Conservation (phyloP, 208 protist species). For the Trypanosoma caninum region DNA sequence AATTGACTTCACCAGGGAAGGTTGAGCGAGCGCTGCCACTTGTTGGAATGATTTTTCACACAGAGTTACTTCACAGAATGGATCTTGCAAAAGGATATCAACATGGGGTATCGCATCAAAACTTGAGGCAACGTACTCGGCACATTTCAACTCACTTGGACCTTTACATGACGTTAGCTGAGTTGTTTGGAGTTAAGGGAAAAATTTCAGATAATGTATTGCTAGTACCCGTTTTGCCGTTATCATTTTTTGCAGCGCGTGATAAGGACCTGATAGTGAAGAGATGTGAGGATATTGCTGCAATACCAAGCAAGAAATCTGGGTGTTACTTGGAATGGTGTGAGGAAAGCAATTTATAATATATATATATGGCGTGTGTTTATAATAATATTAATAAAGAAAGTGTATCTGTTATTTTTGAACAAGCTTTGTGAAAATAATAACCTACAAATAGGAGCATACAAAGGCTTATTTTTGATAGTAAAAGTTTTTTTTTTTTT, state of each 20-base stretch:
- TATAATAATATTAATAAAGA: neutral
- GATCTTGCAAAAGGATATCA: constrained; percentile 31
- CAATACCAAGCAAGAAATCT: neutral
- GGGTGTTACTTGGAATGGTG: constrained; percentile 14
- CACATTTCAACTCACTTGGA: constrained; percentile 46
- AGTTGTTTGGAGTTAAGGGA: constrained; percentile 41
- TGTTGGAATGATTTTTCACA: constrained; percentile 33
- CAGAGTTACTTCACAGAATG: constrained; percentile 35
- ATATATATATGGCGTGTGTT: no score
- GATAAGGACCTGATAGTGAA: neutral
- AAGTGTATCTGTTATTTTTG: neutral
- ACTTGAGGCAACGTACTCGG: constrained; percentile 31
- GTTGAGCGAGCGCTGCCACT: constrained; percentile 54
- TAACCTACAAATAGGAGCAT: neutral
- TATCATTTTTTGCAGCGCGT: constrained; percentile 40
- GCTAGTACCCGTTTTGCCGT: neutral
- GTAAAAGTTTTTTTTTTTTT: neutral
- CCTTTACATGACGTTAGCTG: constrained; percentile 47
- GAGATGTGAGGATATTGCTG: neutral
- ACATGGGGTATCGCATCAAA: constrained; percentile 13
- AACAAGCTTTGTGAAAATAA: neutral
- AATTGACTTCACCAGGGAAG: constrained; percentile 41
- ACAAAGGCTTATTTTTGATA: neutral
- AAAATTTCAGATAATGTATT: constrained; percentile 5
- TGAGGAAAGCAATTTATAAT: no score